Percentiles rank a stretch among this genome's conserved stretches.
phyloP scores from a whole-genome alignment of 2,329 filamentous ascomycete species.

The Aureobasidium namibiae region DNA sequence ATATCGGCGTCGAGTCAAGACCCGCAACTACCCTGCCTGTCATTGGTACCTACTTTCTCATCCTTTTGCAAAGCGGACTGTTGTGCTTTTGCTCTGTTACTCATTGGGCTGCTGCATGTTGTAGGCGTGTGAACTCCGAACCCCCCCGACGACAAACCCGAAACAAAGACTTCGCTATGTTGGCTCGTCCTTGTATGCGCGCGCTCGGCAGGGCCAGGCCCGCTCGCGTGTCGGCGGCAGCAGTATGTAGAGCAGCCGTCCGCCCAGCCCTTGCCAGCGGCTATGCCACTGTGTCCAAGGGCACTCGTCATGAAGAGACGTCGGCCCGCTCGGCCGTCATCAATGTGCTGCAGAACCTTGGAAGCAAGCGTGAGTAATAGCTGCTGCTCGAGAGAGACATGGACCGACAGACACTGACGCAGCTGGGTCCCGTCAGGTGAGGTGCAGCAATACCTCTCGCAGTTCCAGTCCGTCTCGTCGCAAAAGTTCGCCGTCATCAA shows the following conservation, averaged over 20 bases:
- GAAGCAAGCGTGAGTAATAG: constrained; percentile 63
- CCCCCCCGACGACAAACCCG: not conserved
- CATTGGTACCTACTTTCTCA: not conserved
- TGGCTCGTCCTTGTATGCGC: constrained; percentile 11
- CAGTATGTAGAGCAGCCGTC: constrained; percentile 6
- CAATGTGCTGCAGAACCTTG: constrained; percentile 88
- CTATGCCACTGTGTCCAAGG: constrained; percentile 18
- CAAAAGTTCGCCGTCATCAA: constrained; percentile 99
- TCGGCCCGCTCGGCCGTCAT: constrained; percentile 74
- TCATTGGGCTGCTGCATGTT: constrained; percentile 13
- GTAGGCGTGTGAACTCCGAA: not conserved
- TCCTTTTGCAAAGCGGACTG: not conserved
- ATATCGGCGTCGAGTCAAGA: not conserved
- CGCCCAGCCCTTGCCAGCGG: constrained; percentile 9
- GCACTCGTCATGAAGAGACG: constrained; percentile 40
- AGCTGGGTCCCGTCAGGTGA: constrained; percentile 31
- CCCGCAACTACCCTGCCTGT: constrained; percentile 1
- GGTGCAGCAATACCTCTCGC: constrained; percentile 93
- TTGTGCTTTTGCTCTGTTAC: not conserved
- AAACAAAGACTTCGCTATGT: not conserved
- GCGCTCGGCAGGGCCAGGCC: constrained; percentile 5
- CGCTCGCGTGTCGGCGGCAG: not conserved
- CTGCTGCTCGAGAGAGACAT: not conserved
- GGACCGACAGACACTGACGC: not conserved
- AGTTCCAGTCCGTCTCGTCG: constrained; percentile 92